These are phyloP conservation scores for Candida saitoana DNA, from an alignment of 805 yeast genomes.

Conservation along the genomic window DNA sequence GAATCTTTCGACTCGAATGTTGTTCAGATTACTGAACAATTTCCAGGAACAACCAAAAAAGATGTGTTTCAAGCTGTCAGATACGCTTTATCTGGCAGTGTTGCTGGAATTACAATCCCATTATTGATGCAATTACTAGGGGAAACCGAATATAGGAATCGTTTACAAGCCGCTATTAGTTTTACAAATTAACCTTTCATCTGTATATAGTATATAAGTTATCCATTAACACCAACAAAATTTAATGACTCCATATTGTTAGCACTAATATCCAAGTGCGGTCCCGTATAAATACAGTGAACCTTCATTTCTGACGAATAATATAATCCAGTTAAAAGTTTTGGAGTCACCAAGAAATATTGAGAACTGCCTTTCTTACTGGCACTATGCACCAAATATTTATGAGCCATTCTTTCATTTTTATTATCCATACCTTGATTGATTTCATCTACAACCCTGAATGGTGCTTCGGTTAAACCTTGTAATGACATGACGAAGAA, in stretches of 20 bases:
- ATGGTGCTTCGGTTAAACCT: conserved; percentile 82
- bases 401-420: conserved; percentile 84
- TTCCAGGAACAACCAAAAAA: conserved; percentile 24
- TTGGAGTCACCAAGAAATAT: conserved; percentile 90
- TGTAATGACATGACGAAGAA: conserved; percentile 87
- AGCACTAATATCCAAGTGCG: conserved; percentile 21
- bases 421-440: conserved; percentile 98
- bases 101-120: conserved; percentile 67
- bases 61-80: conserved; percentile 56
- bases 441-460: conserved; percentile 94
- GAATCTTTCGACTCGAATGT: conserved; percentile 5
- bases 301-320: conserved; percentile 79
- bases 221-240: conserved; percentile 1
- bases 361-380: conserved; percentile 62
- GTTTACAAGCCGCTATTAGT: conserved; percentile 18
- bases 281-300: conserved; percentile 64
- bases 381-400: conserved; percentile 79
- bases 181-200: conserved; percentile 1
- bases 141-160: conserved; percentile 22
- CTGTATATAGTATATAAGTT: not conserved
- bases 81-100: conserved; percentile 65
- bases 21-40: not conserved
- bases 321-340: conserved; percentile 70
- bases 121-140: conserved; percentile 56
- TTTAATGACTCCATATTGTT: conserved; percentile 1